These are phyloP conservation scores for Entomortierella chlamydospora DNA, from an alignment of 192 early-diverging fungal species.

Conservation along the genomic window DNA sequence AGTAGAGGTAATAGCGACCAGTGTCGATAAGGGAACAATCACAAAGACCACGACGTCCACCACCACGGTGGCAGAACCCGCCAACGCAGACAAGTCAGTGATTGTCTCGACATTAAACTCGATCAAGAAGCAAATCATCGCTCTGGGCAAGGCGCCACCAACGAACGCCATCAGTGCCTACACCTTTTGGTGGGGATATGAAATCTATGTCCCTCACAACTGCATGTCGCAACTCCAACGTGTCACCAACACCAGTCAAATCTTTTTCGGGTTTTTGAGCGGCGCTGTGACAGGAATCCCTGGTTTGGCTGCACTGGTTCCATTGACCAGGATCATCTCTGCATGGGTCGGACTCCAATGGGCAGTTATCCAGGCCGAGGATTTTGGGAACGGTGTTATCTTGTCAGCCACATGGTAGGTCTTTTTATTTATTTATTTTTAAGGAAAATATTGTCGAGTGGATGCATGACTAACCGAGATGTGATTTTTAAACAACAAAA, in stretches of 20 bases:
- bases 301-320: conserved; percentile 40
- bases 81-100: conserved; percentile 26
- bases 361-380: conserved; percentile 52
- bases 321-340: conserved; percentile 55
- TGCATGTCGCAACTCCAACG: conserved; percentile 57
- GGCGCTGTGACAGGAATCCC: conserved; percentile 43
- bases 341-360: conserved; percentile 60
- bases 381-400: conserved; percentile 56
- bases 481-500: too few species aligned
- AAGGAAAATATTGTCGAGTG: neutral
- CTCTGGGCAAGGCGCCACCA: conserved; percentile 31
- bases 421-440: neutral
- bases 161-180: conserved; percentile 49
- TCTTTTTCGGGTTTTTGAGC: conserved; percentile 57
- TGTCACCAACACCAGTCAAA: conserved; percentile 52
- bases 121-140: conserved; percentile 41
- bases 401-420: conserved; percentile 59
- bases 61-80: conserved; percentile 3
- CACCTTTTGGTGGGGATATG: conserved; percentile 59
- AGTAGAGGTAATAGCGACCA: neutral
- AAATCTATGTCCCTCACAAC: conserved; percentile 58
- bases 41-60: conserved; percentile 33
- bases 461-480: too few species aligned
- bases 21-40: conserved; percentile 6
- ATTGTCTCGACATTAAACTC: conserved; percentile 41